Percentiles rank a stretch among this genome's conserved stretches.
phyloP scores from a whole-genome alignment of 345 rosid genomes.

The Salix udensis region DNA sequence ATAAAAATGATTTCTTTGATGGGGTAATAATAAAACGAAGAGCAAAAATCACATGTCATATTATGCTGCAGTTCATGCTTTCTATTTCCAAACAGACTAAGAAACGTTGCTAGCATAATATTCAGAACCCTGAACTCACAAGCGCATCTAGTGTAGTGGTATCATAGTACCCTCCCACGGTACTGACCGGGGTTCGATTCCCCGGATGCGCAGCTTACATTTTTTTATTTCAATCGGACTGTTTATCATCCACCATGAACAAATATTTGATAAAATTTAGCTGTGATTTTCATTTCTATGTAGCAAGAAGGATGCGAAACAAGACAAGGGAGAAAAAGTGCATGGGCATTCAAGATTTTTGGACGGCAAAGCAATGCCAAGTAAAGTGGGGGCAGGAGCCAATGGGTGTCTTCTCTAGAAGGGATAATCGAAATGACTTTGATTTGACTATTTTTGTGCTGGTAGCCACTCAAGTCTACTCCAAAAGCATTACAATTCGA shows the following conservation, averaged over 20 bases:
- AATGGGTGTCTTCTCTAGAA: background rate
- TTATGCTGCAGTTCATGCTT: background rate
- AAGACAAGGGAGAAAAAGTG: background rate
- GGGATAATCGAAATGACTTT: background rate
- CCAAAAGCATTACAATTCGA: no score
- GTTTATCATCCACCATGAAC: no score
- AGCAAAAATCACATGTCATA: background rate
- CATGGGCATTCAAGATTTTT: background rate
- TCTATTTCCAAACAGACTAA: no score
- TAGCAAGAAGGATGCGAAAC: no score
- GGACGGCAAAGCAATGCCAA: background rate
- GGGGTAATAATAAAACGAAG: background rate
- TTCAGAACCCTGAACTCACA: no score
- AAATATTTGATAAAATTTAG: no score
- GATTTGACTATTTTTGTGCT: background rate
- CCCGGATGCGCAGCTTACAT: slow-evolving; percentile 85
- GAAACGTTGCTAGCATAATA: accelerated
- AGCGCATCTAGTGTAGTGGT: slow-evolving; percentile 93
- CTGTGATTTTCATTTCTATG: no score
- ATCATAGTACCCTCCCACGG: slow-evolving; percentile 99
- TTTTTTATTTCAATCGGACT: background rate
- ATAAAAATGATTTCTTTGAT: background rate
- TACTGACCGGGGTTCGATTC: slow-evolving; percentile 94
- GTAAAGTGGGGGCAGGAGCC: background rate
- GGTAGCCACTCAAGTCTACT: background rate